Conservation (phyloP, 805 yeast species). For the Brettanomyces naardenensis region DNA sequence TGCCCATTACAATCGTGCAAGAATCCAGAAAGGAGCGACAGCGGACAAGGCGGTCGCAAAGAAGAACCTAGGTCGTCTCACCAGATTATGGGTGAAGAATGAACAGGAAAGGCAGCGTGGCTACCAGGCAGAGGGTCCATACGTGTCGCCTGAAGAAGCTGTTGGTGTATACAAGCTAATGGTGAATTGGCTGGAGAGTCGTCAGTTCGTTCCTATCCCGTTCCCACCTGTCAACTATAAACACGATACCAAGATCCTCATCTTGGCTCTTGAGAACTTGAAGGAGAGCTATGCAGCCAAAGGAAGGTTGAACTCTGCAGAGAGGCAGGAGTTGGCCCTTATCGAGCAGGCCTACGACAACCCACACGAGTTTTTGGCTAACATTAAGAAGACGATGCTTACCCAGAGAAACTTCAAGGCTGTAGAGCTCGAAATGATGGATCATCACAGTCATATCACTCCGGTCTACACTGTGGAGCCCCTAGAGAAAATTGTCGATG, state of each 20-base stretch:
- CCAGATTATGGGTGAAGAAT: constrained; percentile 84
- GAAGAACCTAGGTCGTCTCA: constrained; percentile 85
- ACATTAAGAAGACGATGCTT: constrained; percentile 72
- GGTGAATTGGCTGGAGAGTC: constrained; percentile 85
- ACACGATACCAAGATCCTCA: constrained; percentile 86
- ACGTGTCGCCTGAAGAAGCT: constrained; percentile 79
- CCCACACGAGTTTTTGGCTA: constrained; percentile 85
- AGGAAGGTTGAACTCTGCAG: constrained; percentile 73
- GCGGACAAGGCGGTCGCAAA: constrained; percentile 92
- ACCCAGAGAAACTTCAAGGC: constrained; percentile 93
- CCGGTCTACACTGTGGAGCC: constrained; percentile 91
- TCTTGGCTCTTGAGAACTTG: constrained; percentile 80
- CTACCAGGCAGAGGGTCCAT: constrained; percentile 82
- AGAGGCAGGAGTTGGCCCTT: constrained; percentile 86
- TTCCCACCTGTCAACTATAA: constrained; percentile 90
- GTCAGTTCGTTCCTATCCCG: constrained; percentile 81
- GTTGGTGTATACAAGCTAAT: constrained; percentile 77
- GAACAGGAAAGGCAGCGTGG: constrained; percentile 85
- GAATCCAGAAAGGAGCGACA: constrained; percentile 81
- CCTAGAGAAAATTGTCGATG: constrained; percentile 90
- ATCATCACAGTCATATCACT: constrained; percentile 70
- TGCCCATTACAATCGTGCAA: constrained; percentile 86
- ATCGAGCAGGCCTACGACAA: constrained; percentile 96
- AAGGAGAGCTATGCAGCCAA: constrained; percentile 73
- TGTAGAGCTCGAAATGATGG: constrained; percentile 82